Base-by-base conservation (phyloP, 2,329 filamentous ascomycete genomes). In the Atkinsonella texensis region DNA sequence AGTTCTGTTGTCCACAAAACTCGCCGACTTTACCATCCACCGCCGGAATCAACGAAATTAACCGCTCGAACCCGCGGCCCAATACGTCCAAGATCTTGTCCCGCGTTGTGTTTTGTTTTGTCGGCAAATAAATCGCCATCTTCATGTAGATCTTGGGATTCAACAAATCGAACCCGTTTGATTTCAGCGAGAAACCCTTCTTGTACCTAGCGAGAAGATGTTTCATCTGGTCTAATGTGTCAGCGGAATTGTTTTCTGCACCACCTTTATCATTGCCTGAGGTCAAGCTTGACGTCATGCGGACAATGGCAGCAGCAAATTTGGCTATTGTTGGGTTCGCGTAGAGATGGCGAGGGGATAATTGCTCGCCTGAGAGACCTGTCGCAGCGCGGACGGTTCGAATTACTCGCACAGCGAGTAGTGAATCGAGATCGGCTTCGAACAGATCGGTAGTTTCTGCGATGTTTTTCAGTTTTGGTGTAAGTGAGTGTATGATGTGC, bases 281-380 rank as follows among this genome's bases (percentile, higher is more conserved):
- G 1, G 38, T 8, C 5, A 40, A 40, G 38, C 38, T 40, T 9
- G 38, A 40, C 15, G 51, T 43, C 13, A 64, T 42, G 4, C 53
- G 51, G 6, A 51, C 53, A 17, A 69, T 46, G 1, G 51, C 50
- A 10, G 56, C 51, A 28, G 65, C 57, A 18, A 69, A 60, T 8
- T 56, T 61, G 33, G 39, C 33, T 35, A 62, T 52, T 0, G 62
- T 64, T 3, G 62, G 60, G 17, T 65, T 67, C 13, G 62, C 64
- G 48, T 69, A 70, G 4, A 70, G 44, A 47, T 68, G 62, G 15
- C 66, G 60, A 6, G 65, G 62, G 9, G 62, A 60, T 35, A 70
- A 53, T 49, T 57, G 45, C 15, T 66, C 63, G 7, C 56, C 54
- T 0, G 38, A 40, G 38, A 67, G 53, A 2, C 58, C 60, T 4